Conservation (phyloP, 257 asterid genomes). For the Henckelia pumila region DNA sequence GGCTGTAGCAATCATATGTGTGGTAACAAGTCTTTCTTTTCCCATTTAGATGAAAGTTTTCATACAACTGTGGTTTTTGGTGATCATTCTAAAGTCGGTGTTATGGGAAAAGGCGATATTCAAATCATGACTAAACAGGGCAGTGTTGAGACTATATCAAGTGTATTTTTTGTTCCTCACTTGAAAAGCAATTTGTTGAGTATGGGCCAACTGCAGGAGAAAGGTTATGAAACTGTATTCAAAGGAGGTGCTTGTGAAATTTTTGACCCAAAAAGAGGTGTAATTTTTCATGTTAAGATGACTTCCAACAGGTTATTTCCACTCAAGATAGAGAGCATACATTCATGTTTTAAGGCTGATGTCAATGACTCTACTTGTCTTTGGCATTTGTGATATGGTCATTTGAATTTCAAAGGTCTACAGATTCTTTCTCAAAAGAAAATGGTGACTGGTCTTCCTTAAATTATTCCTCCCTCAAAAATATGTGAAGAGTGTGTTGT, state of each 20-base stretch:
- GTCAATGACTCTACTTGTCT: neutral
- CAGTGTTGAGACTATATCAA: conserved; percentile 1
- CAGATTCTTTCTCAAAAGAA: no score
- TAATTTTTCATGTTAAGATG: conserved; percentile 9
- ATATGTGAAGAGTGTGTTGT: no score
- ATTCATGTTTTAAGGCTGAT: neutral
- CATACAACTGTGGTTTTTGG: neutral
- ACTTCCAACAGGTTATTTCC: neutral
- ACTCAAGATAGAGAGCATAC: neutral
- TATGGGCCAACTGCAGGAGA: neutral
- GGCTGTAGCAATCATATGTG: no score
- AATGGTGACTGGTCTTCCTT: no score
- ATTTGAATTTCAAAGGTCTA: no score
- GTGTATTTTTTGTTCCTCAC: neutral
- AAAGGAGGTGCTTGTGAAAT: conserved; percentile 1
- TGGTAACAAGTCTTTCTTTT: neutral
- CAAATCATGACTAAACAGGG: neutral
- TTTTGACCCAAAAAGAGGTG: neutral
- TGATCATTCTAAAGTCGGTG: neutral
- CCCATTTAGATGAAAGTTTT: neutral
- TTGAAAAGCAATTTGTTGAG: neutral
- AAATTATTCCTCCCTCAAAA: no score
- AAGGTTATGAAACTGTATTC: neutral
- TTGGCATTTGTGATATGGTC: no score
- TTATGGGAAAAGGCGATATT: conserved; percentile 1